A percentile compares a stretch with the other conserved stretches of the same genome.
phyloP scores from a whole-genome alignment of 2,329 filamentous ascomycete genomes.

The Talaromyces sp. region DNA sequence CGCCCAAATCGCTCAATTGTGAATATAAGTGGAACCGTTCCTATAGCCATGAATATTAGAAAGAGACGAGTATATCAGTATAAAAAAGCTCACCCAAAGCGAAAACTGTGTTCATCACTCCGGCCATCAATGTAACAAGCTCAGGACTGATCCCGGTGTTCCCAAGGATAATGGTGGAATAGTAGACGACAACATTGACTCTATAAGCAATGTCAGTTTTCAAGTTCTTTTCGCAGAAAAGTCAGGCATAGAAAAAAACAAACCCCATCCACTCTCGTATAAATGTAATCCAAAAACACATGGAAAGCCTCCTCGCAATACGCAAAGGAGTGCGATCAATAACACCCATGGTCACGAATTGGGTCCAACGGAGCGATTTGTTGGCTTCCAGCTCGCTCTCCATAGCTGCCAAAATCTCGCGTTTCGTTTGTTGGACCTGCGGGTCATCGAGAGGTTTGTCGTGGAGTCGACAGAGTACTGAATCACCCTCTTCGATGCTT shows the following conservation, averaged over 20 bases:
- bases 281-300: not conserved
- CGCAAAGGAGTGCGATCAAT: not conserved
- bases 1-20: not conserved
- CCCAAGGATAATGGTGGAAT: not conserved
- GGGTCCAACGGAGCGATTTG: not conserved
- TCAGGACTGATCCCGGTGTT: not conserved
- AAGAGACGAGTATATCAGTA: no score
- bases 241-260: not conserved
- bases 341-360: not conserved
- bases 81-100: not conserved
- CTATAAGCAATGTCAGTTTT: not conserved
- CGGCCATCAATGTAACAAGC: not conserved
- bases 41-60: not conserved
- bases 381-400: not conserved
- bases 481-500: not conserved
- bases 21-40: not conserved
- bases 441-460: not conserved
- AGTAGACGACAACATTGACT: not conserved
- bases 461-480: not conserved
- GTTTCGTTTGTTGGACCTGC: not conserved
- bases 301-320: not conserved
- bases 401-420: not conserved
- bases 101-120: not conserved
- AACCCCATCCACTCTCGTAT: not conserved
- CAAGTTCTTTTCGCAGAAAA: not conserved